Percentiles rank a stretch among this genome's conserved stretches.
Evolutionary conservation across 345 rosid genomes (phyloP).

Genomic region (Geranium brycei): DNA sequence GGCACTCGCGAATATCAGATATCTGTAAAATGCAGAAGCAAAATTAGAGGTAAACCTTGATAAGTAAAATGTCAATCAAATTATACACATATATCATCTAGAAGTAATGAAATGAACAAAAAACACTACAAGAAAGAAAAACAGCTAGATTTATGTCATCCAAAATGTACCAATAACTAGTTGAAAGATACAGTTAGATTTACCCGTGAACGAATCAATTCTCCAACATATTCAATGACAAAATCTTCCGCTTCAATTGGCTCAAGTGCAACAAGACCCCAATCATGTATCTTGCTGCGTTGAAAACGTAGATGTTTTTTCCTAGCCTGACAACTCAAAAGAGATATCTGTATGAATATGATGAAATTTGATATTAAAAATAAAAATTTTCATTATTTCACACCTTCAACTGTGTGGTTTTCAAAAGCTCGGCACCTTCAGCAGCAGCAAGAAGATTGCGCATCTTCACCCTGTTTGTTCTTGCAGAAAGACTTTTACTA

Average conservation of each 20-base stretch:
- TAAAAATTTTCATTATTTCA: conserved; percentile 9
- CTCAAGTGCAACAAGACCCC: conserved; percentile 95
- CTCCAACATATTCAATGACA: conserved; percentile 97
- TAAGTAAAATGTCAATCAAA: background rate
- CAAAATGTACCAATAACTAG: background rate
- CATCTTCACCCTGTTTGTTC: conserved; percentile 88
- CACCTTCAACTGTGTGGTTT: conserved; percentile 89
- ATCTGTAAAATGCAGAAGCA: conserved; percentile 37
- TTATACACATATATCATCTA: background rate
- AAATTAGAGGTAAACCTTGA: conserved; percentile 3
- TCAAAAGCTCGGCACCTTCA: conserved; percentile 90
- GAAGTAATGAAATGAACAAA: background rate
- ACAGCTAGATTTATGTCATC: background rate
- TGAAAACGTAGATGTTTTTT: conserved; percentile 86
- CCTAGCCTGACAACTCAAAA: conserved; percentile 53
- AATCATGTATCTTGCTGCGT: conserved; percentile 92
- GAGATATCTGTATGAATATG: background rate
- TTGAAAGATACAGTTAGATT: background rate
- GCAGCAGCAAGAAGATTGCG: conserved; percentile 98
- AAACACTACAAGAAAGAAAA: conserved; percentile 1
- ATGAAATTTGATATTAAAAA: background rate
- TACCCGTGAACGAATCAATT: conserved; percentile 85
- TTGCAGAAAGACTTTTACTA: conserved; percentile 72
- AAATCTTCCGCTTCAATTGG: conserved; percentile 96
- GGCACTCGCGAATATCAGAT: conserved; percentile 87